phyloP scores from a whole-genome alignment of 176 grass and related monocot genomes.

The Puccinellia tenuiflora region DNA sequence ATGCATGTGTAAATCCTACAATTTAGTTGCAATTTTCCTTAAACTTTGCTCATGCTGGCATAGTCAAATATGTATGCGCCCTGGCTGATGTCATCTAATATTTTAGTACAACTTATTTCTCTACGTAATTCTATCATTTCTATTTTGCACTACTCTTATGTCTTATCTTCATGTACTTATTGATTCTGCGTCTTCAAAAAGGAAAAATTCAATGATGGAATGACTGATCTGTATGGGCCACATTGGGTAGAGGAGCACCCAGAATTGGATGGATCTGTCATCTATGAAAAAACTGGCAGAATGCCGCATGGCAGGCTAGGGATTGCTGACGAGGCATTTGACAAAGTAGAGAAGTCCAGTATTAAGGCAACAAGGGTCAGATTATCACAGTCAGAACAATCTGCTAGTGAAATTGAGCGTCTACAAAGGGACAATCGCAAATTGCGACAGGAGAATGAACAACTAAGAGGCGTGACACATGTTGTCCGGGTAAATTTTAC shows the following conservation, averaged over 20 bases:
- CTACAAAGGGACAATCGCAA: too few species aligned
- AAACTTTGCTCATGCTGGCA: neutral
- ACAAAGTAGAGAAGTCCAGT: neutral
- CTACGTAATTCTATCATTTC: neutral
- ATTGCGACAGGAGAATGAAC: too few species aligned
- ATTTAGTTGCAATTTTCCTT: neutral
- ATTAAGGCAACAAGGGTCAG: too few species aligned
- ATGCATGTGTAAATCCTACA: neutral
- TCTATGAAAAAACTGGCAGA: neutral
- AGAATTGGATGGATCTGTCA: neutral
- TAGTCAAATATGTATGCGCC: neutral
- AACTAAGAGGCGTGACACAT: too few species aligned
- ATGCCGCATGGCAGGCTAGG: neutral
- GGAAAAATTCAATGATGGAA: neutral
- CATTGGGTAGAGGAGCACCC: neutral
- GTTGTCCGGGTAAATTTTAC: too few species aligned
- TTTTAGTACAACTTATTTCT: neutral
- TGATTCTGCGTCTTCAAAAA: neutral
- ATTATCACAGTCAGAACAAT: too few species aligned
- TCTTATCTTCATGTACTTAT: neutral
- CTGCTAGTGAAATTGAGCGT: too few species aligned
- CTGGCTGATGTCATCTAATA: too few species aligned
- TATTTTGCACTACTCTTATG: neutral
- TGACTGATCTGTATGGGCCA: neutral
- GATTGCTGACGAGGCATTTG: neutral